Evolutionary conservation across 495 filamentous ascomycete species (phyloP).

Genomic region (Apodospora peruviana): DNA sequence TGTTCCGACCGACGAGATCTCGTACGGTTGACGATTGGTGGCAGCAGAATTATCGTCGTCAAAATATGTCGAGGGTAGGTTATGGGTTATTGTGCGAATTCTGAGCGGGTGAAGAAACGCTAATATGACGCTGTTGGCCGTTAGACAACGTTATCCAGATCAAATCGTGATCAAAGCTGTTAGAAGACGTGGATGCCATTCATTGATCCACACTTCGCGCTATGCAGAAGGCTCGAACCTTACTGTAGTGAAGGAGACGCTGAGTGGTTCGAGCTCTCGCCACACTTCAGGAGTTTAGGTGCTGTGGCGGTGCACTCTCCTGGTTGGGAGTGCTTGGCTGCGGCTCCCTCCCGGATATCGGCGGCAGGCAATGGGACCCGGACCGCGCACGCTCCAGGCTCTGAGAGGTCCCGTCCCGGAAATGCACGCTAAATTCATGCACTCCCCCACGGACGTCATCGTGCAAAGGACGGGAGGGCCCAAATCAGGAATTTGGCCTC

Average conservation of each 20-base stretch:
- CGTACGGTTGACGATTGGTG: too few relatives aligned
- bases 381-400: not conserved
- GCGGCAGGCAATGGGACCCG: not conserved
- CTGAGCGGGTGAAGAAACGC: too few relatives aligned
- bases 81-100: too few relatives aligned
- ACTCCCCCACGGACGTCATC: constrained; percentile 2
- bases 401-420: not conserved
- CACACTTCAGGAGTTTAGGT: not conserved
- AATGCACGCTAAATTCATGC: not conserved
- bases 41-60: too few relatives aligned
- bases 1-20: too few relatives aligned
- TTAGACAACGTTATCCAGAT: constrained; percentile 8
- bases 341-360: not conserved
- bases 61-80: too few relatives aligned
- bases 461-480: not conserved
- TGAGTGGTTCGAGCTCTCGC: constrained; percentile 12
- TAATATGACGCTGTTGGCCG: too few relatives aligned
- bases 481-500: constrained; percentile 5
- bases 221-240: not conserved
- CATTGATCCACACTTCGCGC: constrained; percentile 18
- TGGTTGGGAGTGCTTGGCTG: not conserved
- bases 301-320: constrained; percentile 9
- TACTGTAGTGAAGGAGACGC: too few relatives aligned
- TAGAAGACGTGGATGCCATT: constrained; percentile 22
- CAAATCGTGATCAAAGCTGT: constrained; percentile 4